These are phyloP conservation scores for Metschnikowia borealis DNA, from an alignment of 805 yeast species.

Conservation along the genomic window DNA sequence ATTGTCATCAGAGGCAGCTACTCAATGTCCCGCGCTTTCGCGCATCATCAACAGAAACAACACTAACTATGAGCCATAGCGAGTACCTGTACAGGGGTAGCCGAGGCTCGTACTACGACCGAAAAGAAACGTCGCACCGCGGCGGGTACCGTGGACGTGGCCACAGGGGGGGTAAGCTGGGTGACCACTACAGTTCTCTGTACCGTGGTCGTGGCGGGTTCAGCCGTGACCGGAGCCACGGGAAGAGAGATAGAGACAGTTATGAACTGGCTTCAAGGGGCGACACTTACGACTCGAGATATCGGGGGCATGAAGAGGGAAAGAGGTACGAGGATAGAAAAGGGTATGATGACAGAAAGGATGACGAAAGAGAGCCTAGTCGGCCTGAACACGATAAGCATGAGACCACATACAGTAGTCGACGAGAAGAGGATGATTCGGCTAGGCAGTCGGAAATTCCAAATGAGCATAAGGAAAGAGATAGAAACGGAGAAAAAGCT, in stretches of 20 bases:
- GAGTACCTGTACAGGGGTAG: constrained; percentile 5
- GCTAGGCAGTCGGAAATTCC: background rate
- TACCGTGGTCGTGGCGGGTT: constrained; percentile 18
- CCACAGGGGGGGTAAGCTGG: constrained; percentile 22
- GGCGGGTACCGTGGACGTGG: constrained; percentile 18
- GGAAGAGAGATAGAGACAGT: background rate
- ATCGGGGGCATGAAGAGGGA: background rate
- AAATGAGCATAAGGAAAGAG: background rate
- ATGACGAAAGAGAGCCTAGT: background rate
- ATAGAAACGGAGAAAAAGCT: background rate
- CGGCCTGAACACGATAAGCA: background rate
- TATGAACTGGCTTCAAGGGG: background rate
- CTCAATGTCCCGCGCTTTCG: background rate
- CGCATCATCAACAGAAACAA: background rate
- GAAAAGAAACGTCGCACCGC: constrained; percentile 6
- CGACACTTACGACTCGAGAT: background rate
- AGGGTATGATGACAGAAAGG: background rate
- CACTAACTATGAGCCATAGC: background rate
- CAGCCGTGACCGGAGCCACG: background rate
- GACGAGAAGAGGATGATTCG: background rate
- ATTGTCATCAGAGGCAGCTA: too few species aligned
- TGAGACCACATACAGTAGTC: background rate
- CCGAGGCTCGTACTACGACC: constrained; percentile 8
- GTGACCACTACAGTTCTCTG: constrained; percentile 10
- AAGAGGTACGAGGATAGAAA: background rate